Evolutionary conservation across 768 basidiomycete species (phyloP), one percentile per base, ranked within the genome.

Genomic region (Termitomyces sp.): DNA sequence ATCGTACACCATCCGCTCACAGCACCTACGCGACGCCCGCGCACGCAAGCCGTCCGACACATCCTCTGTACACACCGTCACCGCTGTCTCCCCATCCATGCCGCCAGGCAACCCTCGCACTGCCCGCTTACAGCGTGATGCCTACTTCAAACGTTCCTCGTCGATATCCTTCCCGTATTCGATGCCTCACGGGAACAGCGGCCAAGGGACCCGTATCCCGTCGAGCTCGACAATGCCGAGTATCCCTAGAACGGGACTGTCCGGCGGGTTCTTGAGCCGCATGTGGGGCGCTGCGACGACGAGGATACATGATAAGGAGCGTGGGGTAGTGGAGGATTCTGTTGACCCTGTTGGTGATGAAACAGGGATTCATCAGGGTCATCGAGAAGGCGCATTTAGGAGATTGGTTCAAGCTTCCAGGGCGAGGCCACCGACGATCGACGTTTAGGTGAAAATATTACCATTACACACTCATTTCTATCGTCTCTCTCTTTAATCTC

Each of bases 221-320:
- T 65, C 72, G 42, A 79, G 76, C 58, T 65, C 72, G 27, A 79
- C 77, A 53, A 71, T 75, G 60, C 73, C 78, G 23, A 68, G 58
- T 39, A 67, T 73, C 32, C 52, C 65, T 44, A 71, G 62, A 58
- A 63, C 68, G 48, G 66, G 68, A 46, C 48, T 61, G 41, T 68
- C 79, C 25, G 77, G 76, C 10, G 76, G 80, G 23, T 86, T 89
- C 67, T 73, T 89, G 48, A 88, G 83, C 62, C 78, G 88, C 28
- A 87, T 89, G 84, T 88, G 87, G 84, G 88, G 80, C 35, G 83
- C 80, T 11, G 83, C 84, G 49, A 73, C 53, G 65, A 67, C 53
- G 65, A 67, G 62, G 59, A 57, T 43, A 35, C 66, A 63, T 23
- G 69, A 70, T 45, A 65, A 66, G 60, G 64, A 64, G 35, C 57